Conservation (phyloP, 768 basidiomycete species). For the Rhodotorula graminis region DNA sequence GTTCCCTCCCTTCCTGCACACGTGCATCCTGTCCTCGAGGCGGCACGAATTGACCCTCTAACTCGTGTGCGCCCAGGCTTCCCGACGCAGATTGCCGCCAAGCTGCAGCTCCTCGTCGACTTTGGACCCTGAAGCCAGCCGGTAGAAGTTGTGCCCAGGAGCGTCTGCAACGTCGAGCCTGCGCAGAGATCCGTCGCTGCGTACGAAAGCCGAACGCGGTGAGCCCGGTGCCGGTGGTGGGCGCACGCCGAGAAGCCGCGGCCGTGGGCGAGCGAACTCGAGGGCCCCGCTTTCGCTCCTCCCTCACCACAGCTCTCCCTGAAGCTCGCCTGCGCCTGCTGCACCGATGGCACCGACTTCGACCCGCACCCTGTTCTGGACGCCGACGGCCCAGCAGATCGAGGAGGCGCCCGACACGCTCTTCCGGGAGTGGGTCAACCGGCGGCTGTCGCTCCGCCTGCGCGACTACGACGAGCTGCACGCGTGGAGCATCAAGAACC, state of each 20-base stretch:
- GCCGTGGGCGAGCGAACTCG: too few species aligned
- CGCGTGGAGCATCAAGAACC: slow-evolving; percentile 17
- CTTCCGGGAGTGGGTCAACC: slow-evolving; percentile 37
- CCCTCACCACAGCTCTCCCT: too few species aligned
- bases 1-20: too few species aligned
- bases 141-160: too few species aligned
- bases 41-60: not conserved
- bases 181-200: not conserved
- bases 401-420: slow-evolving; percentile 11
- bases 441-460: slow-evolving; percentile 10
- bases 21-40: not conserved
- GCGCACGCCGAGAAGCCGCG: too few species aligned
- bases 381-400: slow-evolving; percentile 11
- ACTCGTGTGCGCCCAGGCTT: slow-evolving; percentile 9
- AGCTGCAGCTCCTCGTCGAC: slow-evolving; percentile 34
- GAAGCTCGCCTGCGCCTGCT: too few species aligned
- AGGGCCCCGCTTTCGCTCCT: too few species aligned
- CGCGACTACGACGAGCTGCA: slow-evolving; percentile 37
- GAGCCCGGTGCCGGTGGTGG: too few species aligned
- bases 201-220: too few species aligned
- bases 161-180: too few species aligned
- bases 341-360: slow-evolving; percentile 7
- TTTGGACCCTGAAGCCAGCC: not conserved
- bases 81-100: slow-evolving; percentile 20
- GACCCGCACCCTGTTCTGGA: slow-evolving; percentile 26